Percentiles rank a stretch among this genome's conserved stretches.
Evolutionary conservation across 2,329 filamentous ascomycete species (phyloP).

Genomic region (Arthrobotrys conoides): DNA sequence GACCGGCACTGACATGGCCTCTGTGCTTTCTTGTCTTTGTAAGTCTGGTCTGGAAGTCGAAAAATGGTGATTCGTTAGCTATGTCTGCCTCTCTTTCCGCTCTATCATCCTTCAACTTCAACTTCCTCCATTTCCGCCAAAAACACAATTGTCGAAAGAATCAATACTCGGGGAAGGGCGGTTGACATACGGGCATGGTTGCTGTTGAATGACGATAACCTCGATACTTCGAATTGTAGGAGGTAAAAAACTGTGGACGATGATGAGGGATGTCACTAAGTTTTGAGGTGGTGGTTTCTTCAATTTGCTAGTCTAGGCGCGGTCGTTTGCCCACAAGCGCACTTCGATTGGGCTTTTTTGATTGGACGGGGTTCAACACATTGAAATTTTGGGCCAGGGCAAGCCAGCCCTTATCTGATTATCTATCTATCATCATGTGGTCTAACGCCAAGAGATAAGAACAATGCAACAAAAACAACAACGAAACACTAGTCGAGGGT

Average conservation of each 20-base stretch:
- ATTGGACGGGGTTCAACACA: slow-evolving; percentile 26
- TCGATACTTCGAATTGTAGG: slow-evolving; percentile 32
- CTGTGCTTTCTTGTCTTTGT: slow-evolving; percentile 70
- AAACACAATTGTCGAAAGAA: slow-evolving; percentile 14
- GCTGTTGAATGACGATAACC: slow-evolving; percentile 10
- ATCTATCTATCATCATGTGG: slow-evolving; percentile 36
- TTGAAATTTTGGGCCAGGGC: slow-evolving; percentile 27
- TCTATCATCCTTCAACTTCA: slow-evolving; percentile 16
- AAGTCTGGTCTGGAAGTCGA: slow-evolving; percentile 63
- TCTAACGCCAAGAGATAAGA: slow-evolving; percentile 17
- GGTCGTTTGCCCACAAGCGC: slow-evolving; percentile 34
- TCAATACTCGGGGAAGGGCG: slow-evolving; percentile 16
- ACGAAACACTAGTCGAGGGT: slow-evolving; percentile 7
- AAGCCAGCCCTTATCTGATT: slow-evolving; percentile 44
- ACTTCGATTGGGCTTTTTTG: slow-evolving; percentile 20
- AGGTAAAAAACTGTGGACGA: slow-evolving; percentile 32
- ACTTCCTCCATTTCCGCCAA: slow-evolving; percentile 13
- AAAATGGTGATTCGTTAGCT: slow-evolving; percentile 53
- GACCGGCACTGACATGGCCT: slow-evolving; percentile 97
- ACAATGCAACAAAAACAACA: slow-evolving; percentile 33
- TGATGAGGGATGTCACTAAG: slow-evolving; percentile 33
- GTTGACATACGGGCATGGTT: slow-evolving; percentile 57
- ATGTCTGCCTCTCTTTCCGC: slow-evolving; percentile 3
- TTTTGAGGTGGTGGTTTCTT: slow-evolving; percentile 25
- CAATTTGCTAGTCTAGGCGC: slow-evolving; percentile 41